Evolutionary conservation across 208 protist species (phyloP), one percentile per base, ranked within the genome.

Genomic region (Leishmania major): DNA sequence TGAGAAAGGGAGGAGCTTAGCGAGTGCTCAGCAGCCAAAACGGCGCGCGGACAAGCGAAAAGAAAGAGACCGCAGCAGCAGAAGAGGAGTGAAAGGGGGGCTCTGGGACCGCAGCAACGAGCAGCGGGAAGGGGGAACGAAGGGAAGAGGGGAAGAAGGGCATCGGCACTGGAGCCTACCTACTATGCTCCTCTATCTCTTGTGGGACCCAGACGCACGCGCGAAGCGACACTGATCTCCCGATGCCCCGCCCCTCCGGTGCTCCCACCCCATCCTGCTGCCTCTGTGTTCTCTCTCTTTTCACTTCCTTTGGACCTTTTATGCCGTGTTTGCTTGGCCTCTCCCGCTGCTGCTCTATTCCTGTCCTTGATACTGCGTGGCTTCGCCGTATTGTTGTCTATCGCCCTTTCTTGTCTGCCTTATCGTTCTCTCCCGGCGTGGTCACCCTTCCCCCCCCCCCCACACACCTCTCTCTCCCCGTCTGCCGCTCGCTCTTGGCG

Each of bases 401-500:
- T 80, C 51, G 22, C 70, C 62, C 70, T 62, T 8, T 35, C 72
- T 80, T 43, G 35, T 51, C 69, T 78, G 28, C 69, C n/a, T 57
- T 40, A 3, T 49, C 43, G 25, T 79, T 67, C 40, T 37, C 43
- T 35, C 31, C 5, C 31, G 31, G 66, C 2, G n/a, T 28, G 51
- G 5, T n/a, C 40, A 17, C 62, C 31, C 22, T 28, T 40, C 47
- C 11, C 47, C 15, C 25, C 51, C 62, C 28, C n/a, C n/a, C n/a
- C n/a, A n/a, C n/a, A n/a, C n/a, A n/a, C n/a, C n/a, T n/a, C 22
- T 47, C 15, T 43, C 13, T 31, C 6, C 43, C 64, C 15, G 70
- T 75, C 31, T 70, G 31, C 31, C 11, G 28, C 60, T 51, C 35
- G 15, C 75, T 15, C 62, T 17, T 69, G 2, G 25, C n/a, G 55